Evolutionary conservation across 805 yeast genomes (phyloP).

Genomic region (Saturnispora diversa): DNA sequence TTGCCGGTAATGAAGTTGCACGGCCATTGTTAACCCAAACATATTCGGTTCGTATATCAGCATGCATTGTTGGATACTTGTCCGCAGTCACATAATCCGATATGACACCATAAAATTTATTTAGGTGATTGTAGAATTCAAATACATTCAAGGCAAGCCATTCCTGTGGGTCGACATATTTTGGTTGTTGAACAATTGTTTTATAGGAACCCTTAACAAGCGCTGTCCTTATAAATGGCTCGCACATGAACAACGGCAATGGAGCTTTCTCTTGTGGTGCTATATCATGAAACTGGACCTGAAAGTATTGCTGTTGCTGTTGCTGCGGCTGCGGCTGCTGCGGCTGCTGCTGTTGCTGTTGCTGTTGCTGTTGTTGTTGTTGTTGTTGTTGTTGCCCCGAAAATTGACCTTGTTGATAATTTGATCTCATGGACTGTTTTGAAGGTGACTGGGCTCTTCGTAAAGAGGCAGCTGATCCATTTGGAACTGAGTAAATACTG

Average conservation of each 20-base stretch:
- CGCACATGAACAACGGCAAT: conserved; percentile 70
- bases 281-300: conserved; percentile 9
- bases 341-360: conserved; percentile 20
- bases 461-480: conserved; percentile 40
- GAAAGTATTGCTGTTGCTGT: conserved; percentile 18
- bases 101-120: conserved; percentile 84
- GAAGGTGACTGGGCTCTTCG: conserved; percentile 42
- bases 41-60: conserved; percentile 88
- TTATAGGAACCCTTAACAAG: conserved; percentile 93
- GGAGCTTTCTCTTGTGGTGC: conserved; percentile 19
- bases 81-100: conserved; percentile 88
- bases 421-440: conserved; percentile 34
- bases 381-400: conserved; percentile 9
- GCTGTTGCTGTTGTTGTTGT: conserved; percentile 23
- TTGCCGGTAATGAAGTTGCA: conserved; percentile 81
- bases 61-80: conserved; percentile 87
- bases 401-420: conserved; percentile 11
- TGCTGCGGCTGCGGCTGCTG: conserved; percentile 26
- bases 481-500: conserved; percentile 31
- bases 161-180: conserved; percentile 88
- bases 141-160: conserved; percentile 93
- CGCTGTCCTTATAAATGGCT: conserved; percentile 90
- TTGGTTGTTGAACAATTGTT: conserved; percentile 91
- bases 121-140: conserved; percentile 78
- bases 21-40: conserved; percentile 71